phyloP scores from a whole-genome alignment of 768 basidiomycete genomes.

The Kwoniella dejecticola region DNA sequence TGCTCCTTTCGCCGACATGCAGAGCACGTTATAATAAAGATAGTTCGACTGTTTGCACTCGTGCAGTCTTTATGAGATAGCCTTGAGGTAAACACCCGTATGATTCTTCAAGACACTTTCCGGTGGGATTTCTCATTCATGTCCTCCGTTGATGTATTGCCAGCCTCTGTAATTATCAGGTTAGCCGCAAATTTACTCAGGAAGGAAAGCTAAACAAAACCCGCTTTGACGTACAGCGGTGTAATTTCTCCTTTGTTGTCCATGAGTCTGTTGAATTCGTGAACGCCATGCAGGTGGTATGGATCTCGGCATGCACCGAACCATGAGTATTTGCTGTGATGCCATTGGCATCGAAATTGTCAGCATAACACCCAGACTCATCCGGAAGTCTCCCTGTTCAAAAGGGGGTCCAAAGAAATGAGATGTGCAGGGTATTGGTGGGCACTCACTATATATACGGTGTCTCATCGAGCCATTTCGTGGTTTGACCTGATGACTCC shows the following conservation, averaged over 20 bases:
- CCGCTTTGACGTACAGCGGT: slow-evolving; percentile 28
- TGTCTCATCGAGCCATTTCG: slow-evolving; percentile 48
- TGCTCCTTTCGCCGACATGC: too few relatives aligned
- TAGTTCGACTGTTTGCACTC: not conserved
- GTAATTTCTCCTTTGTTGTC: slow-evolving; percentile 36
- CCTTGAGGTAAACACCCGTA: too few relatives aligned
- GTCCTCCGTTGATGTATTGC: slow-evolving; percentile 44
- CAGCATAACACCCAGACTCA: not conserved
- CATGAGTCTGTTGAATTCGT: slow-evolving; percentile 47
- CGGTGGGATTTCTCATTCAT: too few relatives aligned
- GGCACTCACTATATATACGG: slow-evolving; percentile 36
- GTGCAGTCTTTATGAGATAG: too few relatives aligned
- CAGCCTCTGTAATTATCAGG: slow-evolving; percentile 20
- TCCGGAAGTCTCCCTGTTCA: not conserved
- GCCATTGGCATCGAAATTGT: not conserved
- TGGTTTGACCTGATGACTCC: slow-evolving; percentile 34
- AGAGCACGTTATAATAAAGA: too few relatives aligned
- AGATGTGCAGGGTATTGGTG: not conserved
- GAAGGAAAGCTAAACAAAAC: not conserved
- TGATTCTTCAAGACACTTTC: too few relatives aligned
- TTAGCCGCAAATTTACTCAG: not conserved
- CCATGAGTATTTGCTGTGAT: slow-evolving; percentile 40
- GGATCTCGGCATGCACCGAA: slow-evolving; percentile 38
- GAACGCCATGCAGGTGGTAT: slow-evolving; percentile 43
- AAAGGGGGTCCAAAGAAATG: too few relatives aligned